These are phyloP conservation scores for Alternaria triticimaculans DNA, from an alignment of 2,329 filamentous ascomycete genomes.

Conservation along the genomic window DNA sequence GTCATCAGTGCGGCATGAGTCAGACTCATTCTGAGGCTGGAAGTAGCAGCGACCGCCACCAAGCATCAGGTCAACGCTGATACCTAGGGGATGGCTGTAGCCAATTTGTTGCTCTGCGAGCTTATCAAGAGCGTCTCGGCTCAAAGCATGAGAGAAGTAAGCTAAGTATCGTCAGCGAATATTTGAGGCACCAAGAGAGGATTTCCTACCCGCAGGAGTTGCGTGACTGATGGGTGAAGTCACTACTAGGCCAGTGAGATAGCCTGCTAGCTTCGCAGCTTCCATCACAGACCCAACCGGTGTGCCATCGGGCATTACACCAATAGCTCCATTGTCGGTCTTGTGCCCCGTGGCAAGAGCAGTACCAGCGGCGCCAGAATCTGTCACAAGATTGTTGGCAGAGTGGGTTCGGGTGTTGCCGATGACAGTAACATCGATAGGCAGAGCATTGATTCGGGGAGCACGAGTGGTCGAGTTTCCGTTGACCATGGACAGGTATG, in stretches of 20 bases:
- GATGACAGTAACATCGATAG: constrained; percentile 28
- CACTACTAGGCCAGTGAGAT: constrained; percentile 53
- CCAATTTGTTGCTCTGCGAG: constrained; percentile 52
- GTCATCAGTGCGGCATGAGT: constrained; percentile 49
- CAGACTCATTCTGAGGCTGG: constrained; percentile 47
- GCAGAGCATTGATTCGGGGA: constrained; percentile 24
- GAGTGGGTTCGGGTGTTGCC: constrained; percentile 30
- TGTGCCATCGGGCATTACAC: constrained; percentile 39
- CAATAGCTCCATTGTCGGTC: constrained; percentile 49
- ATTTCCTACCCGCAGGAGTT: constrained; percentile 17
- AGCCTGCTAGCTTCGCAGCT: constrained; percentile 50
- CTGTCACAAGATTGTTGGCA: constrained; percentile 49
- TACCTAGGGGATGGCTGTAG: constrained; percentile 50
- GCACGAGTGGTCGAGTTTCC: constrained; percentile 24
- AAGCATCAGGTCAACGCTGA: constrained; percentile 50
- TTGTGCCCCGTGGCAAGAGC: constrained; percentile 52
- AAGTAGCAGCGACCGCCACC: constrained; percentile 53
- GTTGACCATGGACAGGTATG: constrained; percentile 27
- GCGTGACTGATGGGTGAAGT: constrained; percentile 49
- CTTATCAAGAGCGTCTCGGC: constrained; percentile 45
- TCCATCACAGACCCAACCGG: constrained; percentile 52
- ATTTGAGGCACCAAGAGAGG: background rate
- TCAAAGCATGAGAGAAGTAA: constrained; percentile 45
- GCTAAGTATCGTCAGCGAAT: background rate
- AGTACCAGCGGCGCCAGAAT: constrained; percentile 52